Evolutionary conservation across 495 filamentous ascomycete species (phyloP).

Genomic region (Echria macrotheca): DNA sequence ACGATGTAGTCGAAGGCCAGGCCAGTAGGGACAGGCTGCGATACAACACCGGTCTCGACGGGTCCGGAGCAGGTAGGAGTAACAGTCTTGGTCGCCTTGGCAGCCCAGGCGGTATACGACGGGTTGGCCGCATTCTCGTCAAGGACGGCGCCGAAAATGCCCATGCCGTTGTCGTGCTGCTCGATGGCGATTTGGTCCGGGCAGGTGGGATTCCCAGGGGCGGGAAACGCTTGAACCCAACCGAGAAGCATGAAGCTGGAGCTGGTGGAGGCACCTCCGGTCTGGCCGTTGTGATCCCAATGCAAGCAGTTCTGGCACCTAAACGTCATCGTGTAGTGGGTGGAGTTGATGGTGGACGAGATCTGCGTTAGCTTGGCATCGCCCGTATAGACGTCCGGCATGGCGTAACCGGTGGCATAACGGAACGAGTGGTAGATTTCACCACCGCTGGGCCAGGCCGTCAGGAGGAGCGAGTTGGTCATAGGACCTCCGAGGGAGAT

Average conservation of each 20-base stretch:
- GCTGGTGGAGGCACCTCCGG: conserved; percentile 20
- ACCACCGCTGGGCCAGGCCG: conserved; percentile 49
- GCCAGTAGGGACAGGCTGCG: conserved; percentile 41
- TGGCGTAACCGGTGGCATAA: conserved; percentile 52
- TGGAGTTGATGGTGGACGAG: conserved; percentile 47
- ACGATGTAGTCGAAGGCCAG: conserved; percentile 58
- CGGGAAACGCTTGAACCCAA: conserved; percentile 30
- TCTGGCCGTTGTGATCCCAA: conserved; percentile 37
- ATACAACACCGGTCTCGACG: conserved; percentile 14
- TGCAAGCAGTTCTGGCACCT: conserved; percentile 57
- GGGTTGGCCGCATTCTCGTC: conserved; percentile 39
- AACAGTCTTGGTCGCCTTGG: conserved; percentile 37
- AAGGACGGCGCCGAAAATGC: conserved; percentile 39
- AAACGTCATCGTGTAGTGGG: conserved; percentile 54
- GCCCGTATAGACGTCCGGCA: conserved; percentile 54
- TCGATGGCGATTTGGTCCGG: conserved; percentile 26
- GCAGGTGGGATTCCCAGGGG: conserved; percentile 30
- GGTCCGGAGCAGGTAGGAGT: conserved; percentile 30
- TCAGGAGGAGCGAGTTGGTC: conserved; percentile 53
- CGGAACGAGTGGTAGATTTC: conserved; percentile 49
- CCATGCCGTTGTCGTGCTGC: conserved; percentile 37
- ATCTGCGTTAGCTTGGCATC: conserved; percentile 53
- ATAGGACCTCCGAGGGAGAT: conserved; percentile 51
- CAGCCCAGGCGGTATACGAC: conserved; percentile 47
- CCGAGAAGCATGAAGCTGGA: conserved; percentile 24